Evolutionary conservation across 257 asterid species (phyloP).

Genomic region (Solanum lycopersicoides): DNA sequence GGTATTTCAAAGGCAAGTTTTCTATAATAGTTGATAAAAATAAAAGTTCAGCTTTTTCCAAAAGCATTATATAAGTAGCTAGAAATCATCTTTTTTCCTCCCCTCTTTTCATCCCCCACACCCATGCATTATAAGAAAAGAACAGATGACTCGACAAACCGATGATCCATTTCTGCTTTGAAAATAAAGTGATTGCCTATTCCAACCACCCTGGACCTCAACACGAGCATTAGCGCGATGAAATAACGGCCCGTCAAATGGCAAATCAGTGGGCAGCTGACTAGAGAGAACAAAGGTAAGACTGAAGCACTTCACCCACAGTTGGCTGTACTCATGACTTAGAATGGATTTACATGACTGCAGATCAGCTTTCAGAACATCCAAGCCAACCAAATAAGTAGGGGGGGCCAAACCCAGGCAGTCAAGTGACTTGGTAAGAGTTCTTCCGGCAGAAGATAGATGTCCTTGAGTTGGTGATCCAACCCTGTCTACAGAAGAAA

Average conservation of each 20-base stretch:
- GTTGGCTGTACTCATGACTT: slow-evolving; percentile 17
- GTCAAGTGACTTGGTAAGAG: slow-evolving; percentile 12
- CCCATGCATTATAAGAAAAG: neutral
- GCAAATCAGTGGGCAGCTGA: slow-evolving; percentile 15
- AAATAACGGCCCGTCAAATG: slow-evolving; percentile 25
- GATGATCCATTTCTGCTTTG: slow-evolving; percentile 21
- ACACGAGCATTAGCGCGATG: slow-evolving; percentile 32
- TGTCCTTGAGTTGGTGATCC: slow-evolving; percentile 6
- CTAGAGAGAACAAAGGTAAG: slow-evolving; percentile 32
- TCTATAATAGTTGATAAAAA: neutral
- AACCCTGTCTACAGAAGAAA: slow-evolving; percentile 15
- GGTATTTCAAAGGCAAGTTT: neutral
- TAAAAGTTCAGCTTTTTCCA: neutral
- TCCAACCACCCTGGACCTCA: slow-evolving; percentile 30
- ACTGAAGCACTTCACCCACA: slow-evolving; percentile 32
- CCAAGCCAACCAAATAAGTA: slow-evolving; percentile 25
- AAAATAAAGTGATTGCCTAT: slow-evolving; percentile 25
- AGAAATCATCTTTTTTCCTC: neutral
- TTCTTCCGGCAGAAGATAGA: neutral
- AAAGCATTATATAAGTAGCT: neutral
- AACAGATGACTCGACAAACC: slow-evolving; percentile 23
- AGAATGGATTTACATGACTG: slow-evolving; percentile 9
- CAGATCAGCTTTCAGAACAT: slow-evolving; percentile 24
- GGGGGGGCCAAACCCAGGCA: slow-evolving; percentile 23
- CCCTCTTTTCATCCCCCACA: neutral